phyloP scores from a whole-genome alignment of 331 rosid genomes.

The Rosa hybrid region DNA sequence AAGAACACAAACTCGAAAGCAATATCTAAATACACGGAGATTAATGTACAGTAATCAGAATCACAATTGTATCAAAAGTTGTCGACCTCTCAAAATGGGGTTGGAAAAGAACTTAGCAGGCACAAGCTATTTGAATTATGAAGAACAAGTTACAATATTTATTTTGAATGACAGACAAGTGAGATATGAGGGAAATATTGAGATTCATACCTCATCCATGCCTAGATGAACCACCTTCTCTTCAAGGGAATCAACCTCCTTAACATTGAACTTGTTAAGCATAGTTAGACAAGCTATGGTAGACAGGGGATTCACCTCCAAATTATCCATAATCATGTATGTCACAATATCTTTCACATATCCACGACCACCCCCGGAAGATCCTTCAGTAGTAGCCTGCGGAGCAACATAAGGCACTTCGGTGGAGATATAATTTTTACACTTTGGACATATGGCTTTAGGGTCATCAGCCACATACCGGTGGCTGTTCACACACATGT shows the following conservation, averaged over 20 bases:
- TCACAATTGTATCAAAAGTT: neutral
- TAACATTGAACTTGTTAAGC: slow-evolving; percentile 4
- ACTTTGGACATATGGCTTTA: slow-evolving; percentile 1
- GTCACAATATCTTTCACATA: slow-evolving; percentile 18
- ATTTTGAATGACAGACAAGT: neutral
- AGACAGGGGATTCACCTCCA: slow-evolving; percentile 14
- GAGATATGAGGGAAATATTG: neutral
- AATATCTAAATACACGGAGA: neutral
- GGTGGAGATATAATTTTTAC: neutral
- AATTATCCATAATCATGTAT: slow-evolving; percentile 29
- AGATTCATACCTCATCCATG: neutral
- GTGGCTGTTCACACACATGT: neutral
- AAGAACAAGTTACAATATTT: neutral
- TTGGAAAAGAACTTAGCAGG: neutral
- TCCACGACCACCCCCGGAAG: neutral
- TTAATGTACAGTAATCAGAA: neutral
- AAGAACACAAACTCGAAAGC: neutral
- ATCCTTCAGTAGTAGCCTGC: neutral
- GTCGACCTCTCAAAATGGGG: neutral
- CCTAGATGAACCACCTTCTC: slow-evolving; percentile 10
- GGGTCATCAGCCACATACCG: neutral
- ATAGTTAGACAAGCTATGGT: neutral
- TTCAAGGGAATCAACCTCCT: slow-evolving; percentile 9
- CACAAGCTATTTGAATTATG: neutral
- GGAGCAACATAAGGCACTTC: slow-evolving; percentile 2